Percentiles rank a stretch among this genome's conserved stretches.
These are phyloP conservation scores for Leccinum disarticulatum DNA, from an alignment of 768 basidiomycete species.

Conservation along the genomic window DNA sequence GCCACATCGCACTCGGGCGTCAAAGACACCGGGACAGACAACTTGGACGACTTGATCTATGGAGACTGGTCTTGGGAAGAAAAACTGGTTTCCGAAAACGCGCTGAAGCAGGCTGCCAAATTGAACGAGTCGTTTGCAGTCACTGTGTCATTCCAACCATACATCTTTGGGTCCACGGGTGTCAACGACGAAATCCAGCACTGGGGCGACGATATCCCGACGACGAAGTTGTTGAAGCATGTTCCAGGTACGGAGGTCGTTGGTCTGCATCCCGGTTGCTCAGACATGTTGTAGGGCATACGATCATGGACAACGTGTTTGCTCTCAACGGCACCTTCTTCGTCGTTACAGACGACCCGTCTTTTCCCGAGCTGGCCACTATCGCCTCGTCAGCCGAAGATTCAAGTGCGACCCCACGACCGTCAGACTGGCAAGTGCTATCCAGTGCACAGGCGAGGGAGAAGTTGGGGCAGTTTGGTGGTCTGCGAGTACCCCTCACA, in stretches of 20 bases:
- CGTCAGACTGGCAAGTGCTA: constrained; percentile 61
- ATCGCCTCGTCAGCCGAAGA: constrained; percentile 45
- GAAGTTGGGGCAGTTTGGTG: constrained; percentile 51
- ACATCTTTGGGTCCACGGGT: constrained; percentile 25
- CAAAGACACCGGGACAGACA: constrained; percentile 39
- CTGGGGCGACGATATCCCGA: constrained; percentile 59
- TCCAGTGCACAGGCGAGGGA: constrained; percentile 48
- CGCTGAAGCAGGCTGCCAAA: constrained; percentile 42
- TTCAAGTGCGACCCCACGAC: constrained; percentile 40
- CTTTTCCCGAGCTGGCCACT: constrained; percentile 54
- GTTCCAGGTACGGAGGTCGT: constrained; percentile 52
- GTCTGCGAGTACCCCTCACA: constrained; percentile 42
- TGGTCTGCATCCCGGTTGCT: not conserved
- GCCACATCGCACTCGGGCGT: constrained; percentile 27
- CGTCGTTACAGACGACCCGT: constrained; percentile 66
- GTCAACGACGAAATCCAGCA: constrained; percentile 54
- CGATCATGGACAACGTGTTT: constrained; percentile 80
- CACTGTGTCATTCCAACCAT: constrained; percentile 24
- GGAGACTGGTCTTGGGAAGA: constrained; percentile 72
- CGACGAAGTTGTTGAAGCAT: constrained; percentile 59
- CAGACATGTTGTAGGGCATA: constrained; percentile 58
- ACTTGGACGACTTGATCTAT: constrained; percentile 60
- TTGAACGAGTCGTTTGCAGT: constrained; percentile 12
- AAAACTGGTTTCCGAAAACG: constrained; percentile 56
- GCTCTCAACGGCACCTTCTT: constrained; percentile 71